Conservation (phyloP, 2,329 filamentous ascomycete species). For the Fusarium domesticum region DNA sequence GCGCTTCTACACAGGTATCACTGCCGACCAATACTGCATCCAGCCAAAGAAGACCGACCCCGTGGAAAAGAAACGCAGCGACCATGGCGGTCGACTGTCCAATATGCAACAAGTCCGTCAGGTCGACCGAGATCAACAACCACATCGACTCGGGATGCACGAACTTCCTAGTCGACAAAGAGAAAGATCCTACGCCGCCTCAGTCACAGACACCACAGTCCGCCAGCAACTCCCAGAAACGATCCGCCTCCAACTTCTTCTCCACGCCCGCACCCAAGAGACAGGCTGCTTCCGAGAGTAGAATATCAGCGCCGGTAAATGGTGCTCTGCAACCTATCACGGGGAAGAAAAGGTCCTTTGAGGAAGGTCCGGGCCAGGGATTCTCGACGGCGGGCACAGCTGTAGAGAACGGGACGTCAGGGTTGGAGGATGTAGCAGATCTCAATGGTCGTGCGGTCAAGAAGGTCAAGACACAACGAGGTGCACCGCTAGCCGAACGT, state of each 20-base stretch:
- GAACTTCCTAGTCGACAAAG: constrained; percentile 59
- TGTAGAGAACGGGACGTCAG: constrained; percentile 4
- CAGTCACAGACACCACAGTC: constrained; percentile 34
- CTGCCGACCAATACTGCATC: no score
- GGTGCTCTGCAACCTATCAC: constrained; percentile 30
- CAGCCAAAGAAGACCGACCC: background rate
- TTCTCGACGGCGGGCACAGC: constrained; percentile 7
- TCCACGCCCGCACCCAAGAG: constrained; percentile 59
- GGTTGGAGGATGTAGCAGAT: constrained; percentile 10
- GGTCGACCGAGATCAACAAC: constrained; percentile 73
- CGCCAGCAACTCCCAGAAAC: constrained; percentile 47
- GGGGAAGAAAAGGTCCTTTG: constrained; percentile 51
- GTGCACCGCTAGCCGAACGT: constrained; percentile 84
- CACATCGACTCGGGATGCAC: constrained; percentile 86
- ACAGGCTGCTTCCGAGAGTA: constrained; percentile 37
- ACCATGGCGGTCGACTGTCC: constrained; percentile 67
- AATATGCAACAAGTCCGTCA: constrained; percentile 73
- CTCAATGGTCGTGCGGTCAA: constrained; percentile 51
- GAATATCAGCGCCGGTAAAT: constrained; percentile 36
- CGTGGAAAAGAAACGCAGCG: background rate
- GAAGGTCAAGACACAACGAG: constrained; percentile 65
- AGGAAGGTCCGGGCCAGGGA: constrained; percentile 49
- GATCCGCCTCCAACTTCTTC: constrained; percentile 58
- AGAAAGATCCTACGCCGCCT: constrained; percentile 31
- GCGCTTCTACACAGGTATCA: no score